A percentile compares a stretch with the other conserved stretches of the same genome.
These are phyloP conservation scores for Sugiyamaella mastotermitis DNA, from an alignment of 805 yeast genomes.

Conservation along the genomic window DNA sequence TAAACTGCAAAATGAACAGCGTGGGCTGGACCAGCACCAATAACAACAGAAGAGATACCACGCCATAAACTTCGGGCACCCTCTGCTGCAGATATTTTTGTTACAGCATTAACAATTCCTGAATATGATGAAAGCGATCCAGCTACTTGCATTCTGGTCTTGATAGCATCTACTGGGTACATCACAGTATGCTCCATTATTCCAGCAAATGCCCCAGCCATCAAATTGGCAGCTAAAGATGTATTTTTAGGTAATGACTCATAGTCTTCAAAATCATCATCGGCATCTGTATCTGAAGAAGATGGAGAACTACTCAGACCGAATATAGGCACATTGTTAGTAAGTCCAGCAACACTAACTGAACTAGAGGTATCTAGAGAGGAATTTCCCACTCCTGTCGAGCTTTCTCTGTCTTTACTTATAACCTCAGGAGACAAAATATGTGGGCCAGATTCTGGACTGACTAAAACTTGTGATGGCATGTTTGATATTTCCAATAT, in stretches of 20 bases:
- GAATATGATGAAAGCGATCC: slow-evolving; percentile 26
- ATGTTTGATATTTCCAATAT: no score
- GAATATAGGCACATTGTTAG: no score
- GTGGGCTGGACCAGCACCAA: slow-evolving; percentile 99
- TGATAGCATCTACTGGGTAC: slow-evolving; percentile 95
- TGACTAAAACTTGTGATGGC: no score
- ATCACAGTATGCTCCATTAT: slow-evolving; percentile 96
- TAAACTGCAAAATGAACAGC: slow-evolving; percentile 95
- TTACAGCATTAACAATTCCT: slow-evolving; percentile 57
- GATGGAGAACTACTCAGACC: no score
- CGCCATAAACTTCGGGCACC: slow-evolving; percentile 89
- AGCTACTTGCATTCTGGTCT: slow-evolving; percentile 84
- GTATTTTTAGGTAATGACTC: slow-evolving; percentile 88
- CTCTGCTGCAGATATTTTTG: slow-evolving; percentile 75
- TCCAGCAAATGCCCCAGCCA: slow-evolving; percentile 98
- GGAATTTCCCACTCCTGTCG: no score
- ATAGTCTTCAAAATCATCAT: slow-evolving; percentile 48
- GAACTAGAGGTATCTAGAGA: no score
- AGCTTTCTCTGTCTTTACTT: no score
- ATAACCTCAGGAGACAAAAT: no score
- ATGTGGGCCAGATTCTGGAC: no score
- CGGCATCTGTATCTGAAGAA: background rate
- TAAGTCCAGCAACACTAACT: no score
- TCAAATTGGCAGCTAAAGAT: slow-evolving; percentile 70
- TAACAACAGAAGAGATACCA: slow-evolving; percentile 83